Percentiles rank a stretch among this genome's conserved stretches.
These are phyloP conservation scores for Aristolochia californica DNA, from an alignment of 164 flowering plant species.

Conservation along the genomic window DNA sequence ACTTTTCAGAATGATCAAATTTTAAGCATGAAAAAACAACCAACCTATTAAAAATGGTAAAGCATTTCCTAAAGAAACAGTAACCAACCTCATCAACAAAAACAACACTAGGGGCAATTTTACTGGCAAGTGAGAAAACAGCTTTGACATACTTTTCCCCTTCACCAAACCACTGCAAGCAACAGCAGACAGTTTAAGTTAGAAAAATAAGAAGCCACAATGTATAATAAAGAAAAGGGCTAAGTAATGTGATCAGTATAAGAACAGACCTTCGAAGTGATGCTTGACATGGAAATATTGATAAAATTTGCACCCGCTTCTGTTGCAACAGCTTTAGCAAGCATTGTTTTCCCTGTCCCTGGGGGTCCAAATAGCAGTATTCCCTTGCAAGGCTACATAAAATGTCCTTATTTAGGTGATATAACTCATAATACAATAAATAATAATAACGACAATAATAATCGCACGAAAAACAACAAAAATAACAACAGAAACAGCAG, in stretches of 20 bases:
- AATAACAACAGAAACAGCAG: too few relatives aligned
- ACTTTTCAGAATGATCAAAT: not conserved
- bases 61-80: not conserved
- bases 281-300: slow-evolving; percentile 95
- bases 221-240: not conserved
- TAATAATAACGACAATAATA: not conserved
- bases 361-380: slow-evolving; percentile 96
- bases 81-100: slow-evolving; percentile 44
- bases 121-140: slow-evolving; percentile 33
- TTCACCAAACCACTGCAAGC: slow-evolving; percentile 41
- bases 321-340: slow-evolving; percentile 97
- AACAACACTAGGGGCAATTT: slow-evolving; percentile 33
- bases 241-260: not conserved
- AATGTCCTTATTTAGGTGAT: too few relatives aligned
- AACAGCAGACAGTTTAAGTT: slow-evolving; percentile 4
- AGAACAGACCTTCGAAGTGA: slow-evolving; percentile 69
- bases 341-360: slow-evolving; percentile 98
- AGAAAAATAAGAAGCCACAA: slow-evolving; percentile 1
- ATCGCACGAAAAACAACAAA: too few relatives aligned
- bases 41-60: not conserved
- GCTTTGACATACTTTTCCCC: slow-evolving; percentile 39
- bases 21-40: not conserved
- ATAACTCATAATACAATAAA: not conserved
- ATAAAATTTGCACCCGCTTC: slow-evolving; percentile 97
- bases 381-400: slow-evolving; percentile 85